Percentiles rank a stretch among this genome's conserved stretches.
Conservation (phyloP, 2,329 filamentous ascomycete genomes). For the Cladosporium austrohemisphaericum region DNA sequence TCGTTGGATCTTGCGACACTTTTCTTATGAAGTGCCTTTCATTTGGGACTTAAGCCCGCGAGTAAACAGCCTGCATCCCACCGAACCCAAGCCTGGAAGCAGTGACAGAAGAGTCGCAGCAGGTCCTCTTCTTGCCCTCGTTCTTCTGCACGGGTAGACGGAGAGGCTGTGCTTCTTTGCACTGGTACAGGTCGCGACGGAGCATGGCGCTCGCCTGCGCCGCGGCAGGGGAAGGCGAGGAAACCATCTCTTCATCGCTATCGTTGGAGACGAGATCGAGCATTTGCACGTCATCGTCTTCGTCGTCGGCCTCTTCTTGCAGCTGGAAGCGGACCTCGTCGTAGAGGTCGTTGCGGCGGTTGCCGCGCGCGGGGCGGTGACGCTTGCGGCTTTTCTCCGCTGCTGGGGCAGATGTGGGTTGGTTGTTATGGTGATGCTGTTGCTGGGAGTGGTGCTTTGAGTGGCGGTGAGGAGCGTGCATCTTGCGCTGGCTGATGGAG, state of each 20-base stretch:
- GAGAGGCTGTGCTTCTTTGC: slow-evolving; percentile 25
- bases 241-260: slow-evolving; percentile 18
- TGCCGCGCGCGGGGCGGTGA: slow-evolving; percentile 26
- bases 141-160: slow-evolving; percentile 27
- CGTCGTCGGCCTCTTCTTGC: slow-evolving; percentile 28
- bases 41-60: slow-evolving; percentile 9
- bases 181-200: slow-evolving; percentile 16
- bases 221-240: slow-evolving; percentile 27
- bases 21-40: too few species aligned
- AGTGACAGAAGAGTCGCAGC: slow-evolving; percentile 26
- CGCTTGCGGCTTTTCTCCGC: slow-evolving; percentile 30
- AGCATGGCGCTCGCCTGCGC: slow-evolving; percentile 27
- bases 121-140: slow-evolving; percentile 33
- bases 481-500: slow-evolving; percentile 29
- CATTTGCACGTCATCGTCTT: slow-evolving; percentile 26
- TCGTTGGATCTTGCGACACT: too few species aligned
- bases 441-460: slow-evolving; percentile 24
- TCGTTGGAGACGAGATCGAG: slow-evolving; percentile 19
- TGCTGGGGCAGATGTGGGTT: slow-evolving; percentile 13
- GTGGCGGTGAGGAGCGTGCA: slow-evolving; percentile 32
- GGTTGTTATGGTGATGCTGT: slow-evolving; percentile 11
- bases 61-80: slow-evolving; percentile 2
- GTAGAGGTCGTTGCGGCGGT: slow-evolving; percentile 32
- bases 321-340: slow-evolving; percentile 34
- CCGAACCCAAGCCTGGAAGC: slow-evolving; percentile 11